Evolutionary conservation across 495 filamentous ascomycete species (phyloP).

Genomic region (Collariella sp.): DNA sequence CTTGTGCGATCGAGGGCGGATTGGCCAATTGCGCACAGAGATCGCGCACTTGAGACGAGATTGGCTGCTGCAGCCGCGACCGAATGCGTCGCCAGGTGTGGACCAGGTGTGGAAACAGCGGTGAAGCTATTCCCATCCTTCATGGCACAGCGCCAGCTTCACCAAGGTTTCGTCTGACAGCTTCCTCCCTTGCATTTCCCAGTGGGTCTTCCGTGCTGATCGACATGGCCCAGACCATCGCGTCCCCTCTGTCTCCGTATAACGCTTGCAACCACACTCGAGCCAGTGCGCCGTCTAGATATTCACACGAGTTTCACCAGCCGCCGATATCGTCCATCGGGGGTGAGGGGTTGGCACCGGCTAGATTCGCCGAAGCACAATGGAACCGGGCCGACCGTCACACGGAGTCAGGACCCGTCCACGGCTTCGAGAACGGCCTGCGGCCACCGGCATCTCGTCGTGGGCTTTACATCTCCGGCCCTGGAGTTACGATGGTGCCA

Average conservation of each 20-base stretch:
- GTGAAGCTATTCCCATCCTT: neutral
- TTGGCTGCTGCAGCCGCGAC: neutral
- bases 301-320: neutral
- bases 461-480: neutral
- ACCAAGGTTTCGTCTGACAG: neutral
- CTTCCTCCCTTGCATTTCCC: neutral
- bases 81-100: neutral
- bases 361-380: neutral
- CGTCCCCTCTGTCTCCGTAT: neutral
- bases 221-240: neutral
- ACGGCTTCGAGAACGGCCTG: neutral
- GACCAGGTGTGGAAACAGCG: neutral
- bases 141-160: neutral
- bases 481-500: neutral
- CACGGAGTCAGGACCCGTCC: neutral
- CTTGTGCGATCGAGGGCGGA: neutral
- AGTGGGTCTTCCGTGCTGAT: neutral
- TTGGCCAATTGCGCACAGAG: neutral
- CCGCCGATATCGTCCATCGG: neutral
- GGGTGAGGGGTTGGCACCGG: neutral
- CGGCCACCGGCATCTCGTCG: neutral
- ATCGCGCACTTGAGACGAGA: neutral
- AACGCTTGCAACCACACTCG: neutral
- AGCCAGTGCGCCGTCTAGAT: neutral
- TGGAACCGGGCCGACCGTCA: neutral